Evolutionary conservation across 192 early-diverging fungal genomes (phyloP).

Genomic region (Umbelopsis ramanniana): DNA sequence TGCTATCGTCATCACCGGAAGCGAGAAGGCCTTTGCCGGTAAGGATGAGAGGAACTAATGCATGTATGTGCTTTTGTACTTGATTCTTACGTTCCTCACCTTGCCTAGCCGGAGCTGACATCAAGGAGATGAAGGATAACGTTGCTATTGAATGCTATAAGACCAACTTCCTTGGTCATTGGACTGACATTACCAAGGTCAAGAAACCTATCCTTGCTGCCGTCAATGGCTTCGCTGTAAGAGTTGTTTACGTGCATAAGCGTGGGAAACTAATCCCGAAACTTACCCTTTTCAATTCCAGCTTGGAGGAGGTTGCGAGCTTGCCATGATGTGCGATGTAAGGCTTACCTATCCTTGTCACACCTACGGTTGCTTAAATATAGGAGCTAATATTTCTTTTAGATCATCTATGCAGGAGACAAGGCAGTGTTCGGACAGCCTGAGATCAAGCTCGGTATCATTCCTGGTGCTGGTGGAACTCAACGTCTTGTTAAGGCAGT

Average conservation of each 20-base stretch:
- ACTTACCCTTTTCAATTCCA: conserved; percentile 38
- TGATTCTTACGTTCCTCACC: not conserved
- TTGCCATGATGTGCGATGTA: conserved; percentile 96
- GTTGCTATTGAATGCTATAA: conserved; percentile 89
- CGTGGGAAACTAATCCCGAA: not conserved
- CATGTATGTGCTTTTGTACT: too few relatives aligned
- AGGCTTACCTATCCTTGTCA: conserved; percentile 14
- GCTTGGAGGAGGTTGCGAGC: conserved; percentile 98
- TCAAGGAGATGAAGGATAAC: conserved; percentile 97
- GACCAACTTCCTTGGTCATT: conserved; percentile 91
- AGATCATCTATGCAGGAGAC: conserved; percentile 98
- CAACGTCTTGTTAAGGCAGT: conserved; percentile 89
- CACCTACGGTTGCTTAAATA: too few relatives aligned
- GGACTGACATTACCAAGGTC: conserved; percentile 88
- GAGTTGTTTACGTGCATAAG: conserved; percentile 27
- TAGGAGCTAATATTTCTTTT: conserved; percentile 2
- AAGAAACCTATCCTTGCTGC: conserved; percentile 98
- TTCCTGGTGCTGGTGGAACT: conserved; percentile 88
- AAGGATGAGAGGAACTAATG: conserved; percentile 13
- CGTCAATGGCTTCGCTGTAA: conserved; percentile 95
- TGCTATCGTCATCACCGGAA: conserved; percentile 94
- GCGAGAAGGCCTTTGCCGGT: conserved; percentile 96
- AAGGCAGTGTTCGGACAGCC: conserved; percentile 97
- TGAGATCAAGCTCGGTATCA: conserved; percentile 98
- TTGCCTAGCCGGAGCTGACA: conserved; percentile 87